A percentile compares a stretch with the other conserved stretches of the same genome.
Evolutionary conservation across 805 yeast genomes (phyloP).

Genomic region (Tetrapisispora pingtungensis): DNA sequence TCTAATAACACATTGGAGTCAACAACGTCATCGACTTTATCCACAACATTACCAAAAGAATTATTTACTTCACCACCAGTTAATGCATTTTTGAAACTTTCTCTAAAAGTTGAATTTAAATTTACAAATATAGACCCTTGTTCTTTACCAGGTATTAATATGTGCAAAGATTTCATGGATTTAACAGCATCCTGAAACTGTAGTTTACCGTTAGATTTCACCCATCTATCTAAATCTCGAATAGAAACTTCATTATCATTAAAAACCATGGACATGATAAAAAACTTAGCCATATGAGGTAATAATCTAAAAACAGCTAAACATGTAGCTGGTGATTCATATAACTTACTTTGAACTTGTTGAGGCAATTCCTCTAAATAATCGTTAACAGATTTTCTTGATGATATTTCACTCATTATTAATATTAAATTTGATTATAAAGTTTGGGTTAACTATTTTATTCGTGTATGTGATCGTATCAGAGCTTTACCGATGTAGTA

Average conservation of each 20-base stretch:
- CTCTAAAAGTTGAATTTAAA: conserved; percentile 63
- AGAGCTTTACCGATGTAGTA: no score
- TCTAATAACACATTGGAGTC: conserved; percentile 59
- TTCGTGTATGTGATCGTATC: no score
- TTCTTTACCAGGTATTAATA: conserved; percentile 38
- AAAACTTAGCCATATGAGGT: conserved; percentile 83
- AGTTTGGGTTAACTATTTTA: neutral
- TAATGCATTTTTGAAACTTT: conserved; percentile 68
- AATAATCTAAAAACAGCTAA: conserved; percentile 82
- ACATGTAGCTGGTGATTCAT: conserved; percentile 87
- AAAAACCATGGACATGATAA: conserved; percentile 79
- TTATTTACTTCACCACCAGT: conserved; percentile 64
- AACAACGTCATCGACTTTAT: conserved; percentile 45
- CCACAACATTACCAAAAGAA: conserved; percentile 69
- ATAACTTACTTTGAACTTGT: conserved; percentile 70
- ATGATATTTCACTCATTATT: conserved; percentile 28
- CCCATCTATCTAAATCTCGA: conserved; percentile 65
- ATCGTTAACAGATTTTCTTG: conserved; percentile 71
- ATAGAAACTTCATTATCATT: conserved; percentile 62
- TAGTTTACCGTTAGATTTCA: conserved; percentile 45
- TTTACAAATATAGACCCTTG: conserved; percentile 28
- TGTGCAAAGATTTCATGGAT: conserved; percentile 63
- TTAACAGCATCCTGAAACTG: conserved; percentile 66
- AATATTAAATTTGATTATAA: no score
- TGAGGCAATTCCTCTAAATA: conserved; percentile 86